Evolutionary conservation across 257 asterid genomes (phyloP), one percentile per base, ranked within the genome.

Genomic region (Anisodus acutangulus): DNA sequence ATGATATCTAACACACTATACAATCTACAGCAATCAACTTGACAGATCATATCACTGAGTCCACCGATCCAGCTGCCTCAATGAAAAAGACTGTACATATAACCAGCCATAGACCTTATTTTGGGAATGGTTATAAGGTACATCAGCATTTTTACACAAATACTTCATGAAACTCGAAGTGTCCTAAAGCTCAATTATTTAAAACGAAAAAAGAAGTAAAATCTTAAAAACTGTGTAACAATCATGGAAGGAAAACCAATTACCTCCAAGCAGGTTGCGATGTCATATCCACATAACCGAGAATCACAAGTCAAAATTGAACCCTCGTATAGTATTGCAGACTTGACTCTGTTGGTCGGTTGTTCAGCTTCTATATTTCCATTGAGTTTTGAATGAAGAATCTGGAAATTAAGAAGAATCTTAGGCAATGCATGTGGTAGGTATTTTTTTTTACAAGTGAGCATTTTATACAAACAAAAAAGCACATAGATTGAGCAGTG

Each of bases 181-280:
- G 60, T 47, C 41, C 39, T 7, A 22, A 45, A 71, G 80, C 12
- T 72, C 3, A 19, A 11, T 19, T 5, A 19, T 49, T 49, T 22
- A 2, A 8, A 17, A 35, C 9, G 47, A 72, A 66, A 7, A 4
- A 69, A 19, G 7, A 15, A 26, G 6, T 49, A 8, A 4, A 4
- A 78, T 8, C 74, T 2, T 19, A 79, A 62, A 68, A 41, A 13
- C 15, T 26, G 58, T 31, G 49, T 78, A 78, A 53, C 64, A 55
- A 78, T 63, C 59, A 35, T 39, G 11, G 68, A 81, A 80, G 84
- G 84, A 68, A 82, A 54, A 80, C 71, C 43, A 51, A 57, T 82
- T 90, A 94, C 99, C 99, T 96, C 99, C 94, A 96, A 92, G 90
- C 98, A 96, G 86, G 99, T 92, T 83, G 91, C 98, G 85, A 96